Base-by-base conservation (phyloP, 192 early-diverging fungal genomes). In the Rhizophagus sp. region DNA sequence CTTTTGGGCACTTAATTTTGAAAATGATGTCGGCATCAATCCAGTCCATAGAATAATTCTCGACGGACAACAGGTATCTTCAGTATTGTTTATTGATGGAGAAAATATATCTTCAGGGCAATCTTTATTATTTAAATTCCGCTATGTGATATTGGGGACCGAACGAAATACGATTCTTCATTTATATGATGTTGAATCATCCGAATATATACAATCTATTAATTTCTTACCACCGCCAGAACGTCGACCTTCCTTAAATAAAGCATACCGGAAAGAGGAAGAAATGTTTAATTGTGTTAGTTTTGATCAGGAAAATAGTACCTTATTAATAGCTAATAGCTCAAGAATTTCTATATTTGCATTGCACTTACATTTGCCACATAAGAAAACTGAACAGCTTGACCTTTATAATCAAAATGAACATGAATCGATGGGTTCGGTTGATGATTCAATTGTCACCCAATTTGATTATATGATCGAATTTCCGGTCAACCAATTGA, bases 401-500 rank as follows among this genome's bases (percentile, higher is more conserved):
- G 81, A 44, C 61, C 78, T 24, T 33, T 64, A n/a, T 34, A 17
- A 62, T 65, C n/a, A 80, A 15, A 63, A 41, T 44, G 74, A 76
- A 76, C 25, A 36, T 62, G 75, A 81, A n/a, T 80, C 79, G 47
- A 81, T 83, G 30, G 75, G 50, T 19, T 73, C 79, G 4, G n/a
- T 49, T 33, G 49, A 47, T 33, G 76, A 62, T 30, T 25, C 39
- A 1, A 30, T 65, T 47, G 24, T 57, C 4, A 82, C 76, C 2
- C 80, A 77, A 4, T 85, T 87, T 78, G 84, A 87, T 61, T 87
- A 85, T 76, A 84, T 87, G 81, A 81, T 87, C 27, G 86, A 87
- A 79, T 84, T 81, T 41, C 86, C 86, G 0, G 83, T 85, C 75
- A 79, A 80, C 13, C 85, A 86, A 76, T 79, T 80, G 17, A 72